Evolutionary conservation across 768 basidiomycete species (phyloP).

Genomic region (Chalciporus piperatus): DNA sequence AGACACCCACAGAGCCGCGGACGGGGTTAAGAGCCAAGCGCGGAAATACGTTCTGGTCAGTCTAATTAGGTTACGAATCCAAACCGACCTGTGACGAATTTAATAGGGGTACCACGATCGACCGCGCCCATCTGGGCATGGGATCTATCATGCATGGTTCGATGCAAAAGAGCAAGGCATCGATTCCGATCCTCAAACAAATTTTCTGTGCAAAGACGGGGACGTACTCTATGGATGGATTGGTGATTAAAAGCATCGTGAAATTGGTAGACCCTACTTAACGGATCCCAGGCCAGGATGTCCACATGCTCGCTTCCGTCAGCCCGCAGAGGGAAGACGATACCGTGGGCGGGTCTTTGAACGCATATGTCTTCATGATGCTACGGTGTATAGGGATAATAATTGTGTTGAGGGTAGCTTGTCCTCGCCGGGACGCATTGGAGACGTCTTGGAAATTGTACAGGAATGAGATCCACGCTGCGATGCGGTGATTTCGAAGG

Average conservation of each 20-base stretch:
- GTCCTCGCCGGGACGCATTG: slow-evolving; percentile 21
- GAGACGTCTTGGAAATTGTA: slow-evolving; percentile 21
- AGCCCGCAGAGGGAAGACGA: slow-evolving; percentile 6
- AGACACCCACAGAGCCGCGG: slow-evolving; percentile 12
- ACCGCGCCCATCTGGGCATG: slow-evolving; percentile 26
- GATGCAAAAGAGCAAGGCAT: slow-evolving; percentile 20
- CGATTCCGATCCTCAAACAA: slow-evolving; percentile 20
- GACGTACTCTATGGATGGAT: slow-evolving; percentile 26
- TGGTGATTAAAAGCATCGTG: slow-evolving; percentile 6
- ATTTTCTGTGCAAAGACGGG: slow-evolving; percentile 17
- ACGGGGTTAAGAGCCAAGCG: slow-evolving; percentile 25
- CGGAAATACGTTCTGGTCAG: slow-evolving; percentile 21
- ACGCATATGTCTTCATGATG: neutral
- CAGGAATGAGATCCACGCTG: slow-evolving; percentile 27
- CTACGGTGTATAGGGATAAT: slow-evolving; percentile 15
- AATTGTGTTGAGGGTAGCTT: slow-evolving; percentile 19
- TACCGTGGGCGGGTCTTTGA: slow-evolving; percentile 15
- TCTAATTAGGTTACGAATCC: neutral
- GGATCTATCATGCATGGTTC: slow-evolving; percentile 30
- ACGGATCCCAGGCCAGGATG: slow-evolving; percentile 9
- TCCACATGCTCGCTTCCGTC: slow-evolving; percentile 22
- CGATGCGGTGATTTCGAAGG: slow-evolving; percentile 21
- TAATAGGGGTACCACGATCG: slow-evolving; percentile 25
- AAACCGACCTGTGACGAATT: neutral
- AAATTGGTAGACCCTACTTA: neutral